Evolutionary conservation across 140 eudicot genomes (phyloP), one percentile per base, ranked within the genome.

Genomic region (Eryngium alpinum): DNA sequence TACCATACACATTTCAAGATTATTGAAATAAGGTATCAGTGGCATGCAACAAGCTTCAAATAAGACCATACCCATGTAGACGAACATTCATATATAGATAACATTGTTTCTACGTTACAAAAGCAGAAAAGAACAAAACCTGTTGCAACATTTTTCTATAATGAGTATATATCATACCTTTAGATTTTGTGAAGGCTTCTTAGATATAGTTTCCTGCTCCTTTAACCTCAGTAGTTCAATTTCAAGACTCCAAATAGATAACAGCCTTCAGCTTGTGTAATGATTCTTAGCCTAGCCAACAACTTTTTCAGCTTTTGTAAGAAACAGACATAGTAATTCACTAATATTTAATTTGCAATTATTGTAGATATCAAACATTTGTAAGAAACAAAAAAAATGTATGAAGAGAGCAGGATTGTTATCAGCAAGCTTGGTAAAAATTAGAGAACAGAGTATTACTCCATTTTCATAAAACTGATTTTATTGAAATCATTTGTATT

Each of bases 201-300:
- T 96, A 44, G 97, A 88, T 72, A 89, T 81, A 52, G 92, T 77
- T 83, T 96, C 99, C 85, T 88, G 94, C 71, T 93, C 98, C 78
- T 86, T 93, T 75, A 96, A 84, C 90, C 99, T 90, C 85, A 79
- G 75, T 82, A 96, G 84, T 81, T 98, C 97, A 79, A 91, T 81
- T 85, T 91, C 98, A 84, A 96, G 87, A 89, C 99, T 96, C 63
- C 88, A 87, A 34, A 57, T 25, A 72, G 77, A 78, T 12, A 34
- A 79, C 63, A 77, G 49, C 46, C 19, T 74, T 83, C 78, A 84
- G 78, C 71, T 82, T 50, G 32, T 79, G 90, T 90, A 94, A 85
- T 92, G 92, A 84, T 85, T 94, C 85, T 84, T 96, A 56, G 99
- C 98, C 99, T 98, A 96, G 75, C 99, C 99, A 87, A 96, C 93